Evolutionary conservation across 2,329 filamentous ascomycete genomes (phyloP).

Genomic region (Aureobasidium sp.): DNA sequence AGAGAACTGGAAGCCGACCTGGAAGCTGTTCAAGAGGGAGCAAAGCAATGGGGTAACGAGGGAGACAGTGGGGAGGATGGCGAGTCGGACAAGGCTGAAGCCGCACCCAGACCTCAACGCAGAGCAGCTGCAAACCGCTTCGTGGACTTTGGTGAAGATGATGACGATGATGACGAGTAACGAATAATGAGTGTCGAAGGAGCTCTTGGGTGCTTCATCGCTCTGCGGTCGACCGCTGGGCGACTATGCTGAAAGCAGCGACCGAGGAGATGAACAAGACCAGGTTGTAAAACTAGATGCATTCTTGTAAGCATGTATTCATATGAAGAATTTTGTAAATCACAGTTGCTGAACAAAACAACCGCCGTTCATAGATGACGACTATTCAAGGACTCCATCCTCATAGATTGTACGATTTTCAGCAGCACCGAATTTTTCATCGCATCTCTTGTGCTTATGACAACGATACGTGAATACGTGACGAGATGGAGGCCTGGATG

Average conservation of each 20-base stretch:
- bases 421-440: neutral
- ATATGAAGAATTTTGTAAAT: neutral
- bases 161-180: slow-evolving; percentile 25
- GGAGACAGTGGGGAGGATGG: slow-evolving; percentile 19
- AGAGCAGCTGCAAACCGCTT: slow-evolving; percentile 24
- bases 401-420: no score
- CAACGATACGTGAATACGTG: neutral
- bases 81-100: slow-evolving; percentile 18
- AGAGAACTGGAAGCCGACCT: slow-evolving; percentile 78
- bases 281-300: slow-evolving; percentile 82
- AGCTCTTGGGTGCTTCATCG: neutral
- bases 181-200: slow-evolving; percentile 11
- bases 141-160: slow-evolving; percentile 30
- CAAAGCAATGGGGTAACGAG: slow-evolving; percentile 61
- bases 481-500: neutral
- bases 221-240: slow-evolving; percentile 63
- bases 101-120: slow-evolving; percentile 16
- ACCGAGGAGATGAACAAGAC: slow-evolving; percentile 96
- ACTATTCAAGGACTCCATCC: neutral
- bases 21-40: slow-evolving; percentile 75
- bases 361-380: neutral
- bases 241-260: slow-evolving; percentile 85
- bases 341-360: neutral
- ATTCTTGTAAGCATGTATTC: neutral
- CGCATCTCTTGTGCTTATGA: neutral